These are phyloP conservation scores for Tricholoma hemisulphureum DNA, from an alignment of 768 basidiomycete genomes.

Conservation along the genomic window DNA sequence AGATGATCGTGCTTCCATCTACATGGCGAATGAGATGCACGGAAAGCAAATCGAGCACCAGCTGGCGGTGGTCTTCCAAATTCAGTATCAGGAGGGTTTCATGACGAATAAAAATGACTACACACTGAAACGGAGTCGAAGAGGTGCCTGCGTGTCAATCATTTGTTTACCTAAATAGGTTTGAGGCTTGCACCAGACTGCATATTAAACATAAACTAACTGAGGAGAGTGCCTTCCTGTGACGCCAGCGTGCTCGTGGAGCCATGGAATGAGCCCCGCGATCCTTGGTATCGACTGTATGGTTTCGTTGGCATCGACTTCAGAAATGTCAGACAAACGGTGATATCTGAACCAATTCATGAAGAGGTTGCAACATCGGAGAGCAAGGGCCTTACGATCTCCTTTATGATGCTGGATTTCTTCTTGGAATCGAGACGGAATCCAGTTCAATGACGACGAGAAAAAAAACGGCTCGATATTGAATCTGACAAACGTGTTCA, in stretches of 20 bases:
- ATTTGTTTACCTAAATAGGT: constrained; percentile 22
- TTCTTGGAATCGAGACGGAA: constrained; percentile 64
- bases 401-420: constrained; percentile 35
- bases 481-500: constrained; percentile 34
- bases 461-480: constrained; percentile 68
- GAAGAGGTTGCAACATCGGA: background rate
- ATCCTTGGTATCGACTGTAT: constrained; percentile 5
- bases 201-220: constrained; percentile 6
- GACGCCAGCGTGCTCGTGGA: constrained; percentile 8
- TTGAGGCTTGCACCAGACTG: background rate
- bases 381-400: constrained; percentile 46
- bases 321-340: constrained; percentile 54
- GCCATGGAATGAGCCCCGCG: constrained; percentile 4
- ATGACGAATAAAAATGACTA: background rate
- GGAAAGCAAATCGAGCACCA: constrained; percentile 47
- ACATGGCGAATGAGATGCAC: constrained; percentile 47
- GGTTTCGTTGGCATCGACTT: constrained; percentile 36
- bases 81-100: background rate
- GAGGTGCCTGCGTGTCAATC: constrained; percentile 43
- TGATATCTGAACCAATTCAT: constrained; percentile 45
- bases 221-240: constrained; percentile 16
- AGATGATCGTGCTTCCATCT: constrained; percentile 48
- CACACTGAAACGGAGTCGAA: constrained; percentile 33
- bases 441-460: constrained; percentile 65
- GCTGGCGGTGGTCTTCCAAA: constrained; percentile 25